phyloP scores from a whole-genome alignment of 2,329 filamentous ascomycete genomes.

The Trichoderma sp. region DNA sequence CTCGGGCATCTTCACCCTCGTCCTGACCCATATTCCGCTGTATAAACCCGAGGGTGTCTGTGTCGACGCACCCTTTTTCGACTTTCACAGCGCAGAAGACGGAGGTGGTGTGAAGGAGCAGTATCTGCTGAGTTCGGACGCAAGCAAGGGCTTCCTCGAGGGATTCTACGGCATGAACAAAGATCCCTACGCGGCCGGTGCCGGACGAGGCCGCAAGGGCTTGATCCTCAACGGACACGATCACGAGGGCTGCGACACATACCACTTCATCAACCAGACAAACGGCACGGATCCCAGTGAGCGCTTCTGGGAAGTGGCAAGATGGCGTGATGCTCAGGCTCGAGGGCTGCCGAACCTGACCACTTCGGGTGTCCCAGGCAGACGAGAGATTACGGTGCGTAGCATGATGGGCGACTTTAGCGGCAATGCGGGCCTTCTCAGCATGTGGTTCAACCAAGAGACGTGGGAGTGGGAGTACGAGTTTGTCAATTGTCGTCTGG shows the following conservation, averaged over 20 bases:
- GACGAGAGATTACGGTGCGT: slow-evolving; percentile 88
- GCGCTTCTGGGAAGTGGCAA: slow-evolving; percentile 51
- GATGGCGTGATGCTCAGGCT: slow-evolving; percentile 48
- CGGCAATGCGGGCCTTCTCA: slow-evolving; percentile 88
- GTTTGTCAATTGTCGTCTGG: slow-evolving; percentile 75
- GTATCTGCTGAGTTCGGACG: slow-evolving; percentile 77
- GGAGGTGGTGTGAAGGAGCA: slow-evolving; percentile 82
- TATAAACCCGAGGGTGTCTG: slow-evolving; percentile 83
- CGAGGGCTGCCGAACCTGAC: slow-evolving; percentile 38
- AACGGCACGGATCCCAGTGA: slow-evolving; percentile 42
- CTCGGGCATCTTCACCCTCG: slow-evolving; percentile 71
- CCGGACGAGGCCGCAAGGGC: slow-evolving; percentile 69
- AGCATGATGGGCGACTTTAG: slow-evolving; percentile 98
- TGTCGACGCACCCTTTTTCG: slow-evolving; percentile 80
- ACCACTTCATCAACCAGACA: slow-evolving; percentile 75
- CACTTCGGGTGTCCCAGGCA: slow-evolving; percentile 54
- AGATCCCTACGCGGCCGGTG: slow-evolving; percentile 56
- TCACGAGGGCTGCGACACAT: slow-evolving; percentile 89
- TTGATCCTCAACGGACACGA: slow-evolving; percentile 92
- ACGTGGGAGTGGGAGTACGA: slow-evolving; percentile 78
- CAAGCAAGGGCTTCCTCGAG: slow-evolving; percentile 75
- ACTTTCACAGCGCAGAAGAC: slow-evolving; percentile 68
- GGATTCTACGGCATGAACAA: slow-evolving; percentile 79
- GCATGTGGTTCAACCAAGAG: slow-evolving; percentile 80
- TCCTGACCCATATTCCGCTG: slow-evolving; percentile 90